A percentile compares a stretch with the other conserved stretches of the same genome.
Evolutionary conservation across 1,284 basidiomycete species (phyloP).

Genomic region (Ceratobasidium sp.): DNA sequence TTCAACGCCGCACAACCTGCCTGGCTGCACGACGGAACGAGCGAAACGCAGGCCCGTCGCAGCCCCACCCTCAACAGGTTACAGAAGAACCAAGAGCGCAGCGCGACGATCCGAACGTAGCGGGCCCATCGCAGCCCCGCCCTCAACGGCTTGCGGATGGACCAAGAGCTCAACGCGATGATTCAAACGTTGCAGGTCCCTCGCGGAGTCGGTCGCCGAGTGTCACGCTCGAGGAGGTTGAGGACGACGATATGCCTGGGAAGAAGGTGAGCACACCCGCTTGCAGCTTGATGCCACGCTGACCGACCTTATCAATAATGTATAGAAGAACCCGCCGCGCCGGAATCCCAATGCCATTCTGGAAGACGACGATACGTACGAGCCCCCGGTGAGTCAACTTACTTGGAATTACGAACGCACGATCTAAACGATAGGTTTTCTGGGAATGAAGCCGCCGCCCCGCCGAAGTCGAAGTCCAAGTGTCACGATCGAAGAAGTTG

Average conservation of each 20-base stretch:
- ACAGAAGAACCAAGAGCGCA: no score
- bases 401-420: background rate
- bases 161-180: background rate
- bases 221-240: slow-evolving; percentile 7
- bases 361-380: no score
- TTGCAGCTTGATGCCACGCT: background rate
- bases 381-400: no score
- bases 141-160: background rate
- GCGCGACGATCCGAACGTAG: no score
- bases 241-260: background rate
- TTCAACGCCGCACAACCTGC: background rate
- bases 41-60: background rate
- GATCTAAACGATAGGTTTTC: background rate
- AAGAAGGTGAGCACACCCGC: background rate
- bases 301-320: no score
- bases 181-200: background rate
- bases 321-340: no score
- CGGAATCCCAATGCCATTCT: no score
- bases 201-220: background rate
- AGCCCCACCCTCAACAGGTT: no score
- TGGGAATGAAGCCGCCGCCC: background rate
- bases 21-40: background rate
- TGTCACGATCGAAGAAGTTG: background rate
- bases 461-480: slow-evolving; percentile 1
- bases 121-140: background rate